phyloP scores from a whole-genome alignment of 345 rosid genomes.

The Acer yangbiense region DNA sequence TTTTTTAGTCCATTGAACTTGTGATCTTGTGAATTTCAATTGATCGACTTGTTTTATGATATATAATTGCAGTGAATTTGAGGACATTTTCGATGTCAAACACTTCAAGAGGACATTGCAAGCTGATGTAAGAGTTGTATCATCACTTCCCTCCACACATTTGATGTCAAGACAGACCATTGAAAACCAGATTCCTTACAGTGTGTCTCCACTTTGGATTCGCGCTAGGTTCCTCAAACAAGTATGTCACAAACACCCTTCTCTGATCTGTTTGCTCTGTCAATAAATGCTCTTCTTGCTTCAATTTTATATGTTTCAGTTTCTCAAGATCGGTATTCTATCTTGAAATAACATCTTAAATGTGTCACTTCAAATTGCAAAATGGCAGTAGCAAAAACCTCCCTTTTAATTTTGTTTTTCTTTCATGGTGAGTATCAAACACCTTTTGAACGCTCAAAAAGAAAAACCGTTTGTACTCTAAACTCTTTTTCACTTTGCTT shows the following conservation, averaged over 20 bases:
- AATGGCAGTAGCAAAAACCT: not conserved
- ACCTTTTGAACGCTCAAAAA: not conserved
- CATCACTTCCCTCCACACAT: slow-evolving; percentile 74
- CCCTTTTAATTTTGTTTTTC: not conserved
- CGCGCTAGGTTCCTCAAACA: slow-evolving; percentile 60
- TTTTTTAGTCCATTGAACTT: not conserved
- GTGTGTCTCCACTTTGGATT: slow-evolving; percentile 70
- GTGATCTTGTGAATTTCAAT: not conserved
- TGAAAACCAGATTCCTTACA: slow-evolving; percentile 55
- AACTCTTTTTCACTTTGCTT: not conserved
- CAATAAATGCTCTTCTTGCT: not conserved
- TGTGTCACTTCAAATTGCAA: not conserved
- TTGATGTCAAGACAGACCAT: slow-evolving; percentile 56
- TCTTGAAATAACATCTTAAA: too few species aligned
- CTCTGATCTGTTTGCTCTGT: not conserved
- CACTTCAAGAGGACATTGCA: slow-evolving; percentile 66
- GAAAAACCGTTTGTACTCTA: not conserved
- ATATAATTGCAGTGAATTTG: slow-evolving; percentile 56
- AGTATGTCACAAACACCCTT: slow-evolving; percentile 28
- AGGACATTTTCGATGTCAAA: slow-evolving; percentile 60
- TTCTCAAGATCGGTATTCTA: too few species aligned
- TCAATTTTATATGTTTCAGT: too few species aligned
- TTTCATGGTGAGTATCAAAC: not conserved
- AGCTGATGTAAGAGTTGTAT: slow-evolving; percentile 64
- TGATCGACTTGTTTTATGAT: not conserved